phyloP scores from a whole-genome alignment of 2,329 filamentous ascomycete genomes.

The Curvularia lunata region DNA sequence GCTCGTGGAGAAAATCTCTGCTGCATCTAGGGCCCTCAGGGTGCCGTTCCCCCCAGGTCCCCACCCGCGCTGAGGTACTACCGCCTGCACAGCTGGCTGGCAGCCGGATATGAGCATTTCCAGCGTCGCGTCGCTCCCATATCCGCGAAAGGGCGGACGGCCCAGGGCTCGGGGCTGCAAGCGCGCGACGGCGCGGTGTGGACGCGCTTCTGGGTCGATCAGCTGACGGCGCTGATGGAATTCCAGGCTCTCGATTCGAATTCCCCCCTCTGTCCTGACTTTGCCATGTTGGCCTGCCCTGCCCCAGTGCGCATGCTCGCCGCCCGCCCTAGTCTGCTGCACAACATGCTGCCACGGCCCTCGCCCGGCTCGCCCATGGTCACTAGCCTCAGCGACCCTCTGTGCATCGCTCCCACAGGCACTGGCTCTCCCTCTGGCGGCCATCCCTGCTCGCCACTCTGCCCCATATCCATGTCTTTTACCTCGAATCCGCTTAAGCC shows the following conservation, averaged over 20 bases:
- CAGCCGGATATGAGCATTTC: background rate
- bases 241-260: conserved; percentile 15
- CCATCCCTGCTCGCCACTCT: conserved; percentile 11
- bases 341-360: background rate
- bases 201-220: background rate
- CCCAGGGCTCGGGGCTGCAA: background rate
- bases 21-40: background rate
- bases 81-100: too few relatives aligned
- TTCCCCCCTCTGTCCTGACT: conserved; percentile 6
- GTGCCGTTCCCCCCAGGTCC: conserved; percentile 5
- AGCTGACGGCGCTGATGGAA: conserved; percentile 10
- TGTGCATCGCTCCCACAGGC: background rate
- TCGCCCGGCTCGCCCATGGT: background rate
- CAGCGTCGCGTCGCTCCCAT: conserved; percentile 10
- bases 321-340: conserved; percentile 7
- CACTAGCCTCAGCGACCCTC: conserved; percentile 7
- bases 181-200: background rate
- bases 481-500: conserved; percentile 7
- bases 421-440: background rate
- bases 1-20: conserved; percentile 8
- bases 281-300: conserved; percentile 1
- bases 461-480: conserved; percentile 8
- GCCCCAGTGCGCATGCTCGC: conserved; percentile 4
- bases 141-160: conserved; percentile 3
- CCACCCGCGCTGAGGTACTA: background rate